Evolutionary conservation across 495 filamentous ascomycete species (phyloP), one percentile per base, ranked within the genome.

Genomic region (Aspergillus homomorphus): DNA sequence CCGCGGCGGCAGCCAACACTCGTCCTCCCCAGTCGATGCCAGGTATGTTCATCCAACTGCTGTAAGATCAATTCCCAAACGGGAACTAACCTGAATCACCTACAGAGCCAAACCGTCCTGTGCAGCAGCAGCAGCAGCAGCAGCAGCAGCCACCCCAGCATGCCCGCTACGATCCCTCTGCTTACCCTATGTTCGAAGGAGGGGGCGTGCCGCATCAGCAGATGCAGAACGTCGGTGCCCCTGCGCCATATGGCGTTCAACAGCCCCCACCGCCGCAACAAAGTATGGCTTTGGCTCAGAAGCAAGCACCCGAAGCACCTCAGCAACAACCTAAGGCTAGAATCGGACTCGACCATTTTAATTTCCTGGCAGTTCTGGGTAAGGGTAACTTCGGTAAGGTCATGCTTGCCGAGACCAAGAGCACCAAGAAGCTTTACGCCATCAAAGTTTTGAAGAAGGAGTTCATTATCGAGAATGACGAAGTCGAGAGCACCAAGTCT

Each of bases 401-500:
- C 77, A 99, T 99, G 94, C 76, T 99, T 64, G 94, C 94, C 8
- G 94, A 99, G 75, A 96, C 94, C 4, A 99, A 99, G 78, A 83
- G 85, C 45, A 82, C 87, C 21, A 90, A 92, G 69, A 88, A 94
- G 69, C 79, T 99, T 28, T 99, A 98, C 70, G 94, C 94, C 54
- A 99, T 99, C 73, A 99, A 99, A 74, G 94, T 99, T 28, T 79
- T 99, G 66, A 99, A 99, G 82, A 99, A 99, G 79, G 94, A 99
- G 64, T 99, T 99, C 72, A 99, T 99, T 69, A 99, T 99, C 58
- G 94, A 99, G 71, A 96, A 99, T 62, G 94, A 99, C 73, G 94
- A 99, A 74, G 94, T 99, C n/a, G 94, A 99, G 72, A 98, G 95
- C 76, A 96, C 89, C 41, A 87, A 92, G 67, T 98, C 95, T 5